These are phyloP conservation scores for Danielozyma ontarioensis DNA, from an alignment of 805 yeast genomes.

Conservation along the genomic window DNA sequence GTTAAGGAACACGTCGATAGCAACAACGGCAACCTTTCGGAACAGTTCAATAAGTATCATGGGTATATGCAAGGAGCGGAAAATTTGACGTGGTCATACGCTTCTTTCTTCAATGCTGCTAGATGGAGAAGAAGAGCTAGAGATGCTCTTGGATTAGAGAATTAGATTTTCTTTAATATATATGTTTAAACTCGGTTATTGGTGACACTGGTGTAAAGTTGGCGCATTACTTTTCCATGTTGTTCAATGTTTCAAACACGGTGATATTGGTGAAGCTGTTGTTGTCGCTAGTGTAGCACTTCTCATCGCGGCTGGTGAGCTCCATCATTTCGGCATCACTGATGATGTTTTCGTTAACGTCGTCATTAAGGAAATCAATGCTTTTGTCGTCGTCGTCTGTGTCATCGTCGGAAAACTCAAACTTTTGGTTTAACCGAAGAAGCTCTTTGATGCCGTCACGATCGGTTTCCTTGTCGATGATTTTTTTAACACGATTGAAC, in stretches of 20 bases:
- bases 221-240: too few species aligned
- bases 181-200: too few species aligned
- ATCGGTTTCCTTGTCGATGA: conserved; percentile 14
- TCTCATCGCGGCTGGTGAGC: conserved; percentile 42
- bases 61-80: conserved; percentile 89
- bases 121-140: conserved; percentile 65
- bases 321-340: conserved; percentile 42
- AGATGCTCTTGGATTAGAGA: too few species aligned
- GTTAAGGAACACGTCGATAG: conserved; percentile 53
- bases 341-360: conserved; percentile 11
- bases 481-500: conserved; percentile 19
- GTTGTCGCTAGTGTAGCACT: conserved; percentile 32
- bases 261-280: conserved; percentile 24
- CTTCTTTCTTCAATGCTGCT: conserved; percentile 66
- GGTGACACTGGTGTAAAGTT: too few species aligned
- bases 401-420: conserved; percentile 52
- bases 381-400: conserved; percentile 20
- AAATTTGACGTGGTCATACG: conserved; percentile 87
- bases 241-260: conserved; percentile 32
- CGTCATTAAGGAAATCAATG: conserved; percentile 4
- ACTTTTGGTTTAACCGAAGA: conserved; percentile 34
- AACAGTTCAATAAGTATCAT: conserved; percentile 74
- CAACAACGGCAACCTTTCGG: conserved; percentile 71
- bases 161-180: too few species aligned
- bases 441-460: background rate